Conservation (phyloP, 352 stramenopile genomes). For the Pythium angustatum region DNA sequence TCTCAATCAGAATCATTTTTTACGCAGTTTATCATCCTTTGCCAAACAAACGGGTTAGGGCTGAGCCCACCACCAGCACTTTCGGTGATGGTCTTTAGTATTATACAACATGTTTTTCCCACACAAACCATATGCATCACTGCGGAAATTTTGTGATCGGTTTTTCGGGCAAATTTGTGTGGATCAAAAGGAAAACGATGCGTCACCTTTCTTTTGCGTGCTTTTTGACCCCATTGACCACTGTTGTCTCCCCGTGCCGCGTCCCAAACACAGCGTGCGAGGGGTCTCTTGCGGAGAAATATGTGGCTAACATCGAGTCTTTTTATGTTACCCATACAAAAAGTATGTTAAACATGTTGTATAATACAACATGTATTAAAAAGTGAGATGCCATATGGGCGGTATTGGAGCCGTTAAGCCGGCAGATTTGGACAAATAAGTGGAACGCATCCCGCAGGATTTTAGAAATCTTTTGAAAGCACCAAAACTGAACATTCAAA, state of each 20-base stretch:
- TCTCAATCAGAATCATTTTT: too few relatives aligned
- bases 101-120: slow-evolving; percentile 15
- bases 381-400: not conserved
- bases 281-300: slow-evolving; percentile 13
- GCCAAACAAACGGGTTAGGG: too few relatives aligned
- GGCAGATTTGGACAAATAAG: too few relatives aligned
- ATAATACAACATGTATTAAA: slow-evolving; percentile 10
- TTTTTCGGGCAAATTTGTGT: not conserved
- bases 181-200: not conserved
- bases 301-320: slow-evolving; percentile 16
- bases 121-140: slow-evolving; percentile 15
- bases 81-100: too few relatives aligned
- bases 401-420: slow-evolving; percentile 2
- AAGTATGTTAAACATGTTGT: slow-evolving; percentile 13
- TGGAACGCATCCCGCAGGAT: too few relatives aligned
- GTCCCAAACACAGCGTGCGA: not conserved
- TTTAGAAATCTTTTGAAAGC: too few relatives aligned
- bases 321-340: slow-evolving; percentile 17
- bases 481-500: too few relatives aligned
- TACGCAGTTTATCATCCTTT: too few relatives aligned
- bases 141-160: not conserved
- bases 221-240: not conserved
- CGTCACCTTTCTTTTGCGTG: not conserved
- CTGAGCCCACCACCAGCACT: too few relatives aligned
- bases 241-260: not conserved